Percentiles rank a stretch among this genome's conserved stretches.
Conservation (phyloP, 495 filamentous ascomycete species). For the Trichocladium uniseriatum region DNA sequence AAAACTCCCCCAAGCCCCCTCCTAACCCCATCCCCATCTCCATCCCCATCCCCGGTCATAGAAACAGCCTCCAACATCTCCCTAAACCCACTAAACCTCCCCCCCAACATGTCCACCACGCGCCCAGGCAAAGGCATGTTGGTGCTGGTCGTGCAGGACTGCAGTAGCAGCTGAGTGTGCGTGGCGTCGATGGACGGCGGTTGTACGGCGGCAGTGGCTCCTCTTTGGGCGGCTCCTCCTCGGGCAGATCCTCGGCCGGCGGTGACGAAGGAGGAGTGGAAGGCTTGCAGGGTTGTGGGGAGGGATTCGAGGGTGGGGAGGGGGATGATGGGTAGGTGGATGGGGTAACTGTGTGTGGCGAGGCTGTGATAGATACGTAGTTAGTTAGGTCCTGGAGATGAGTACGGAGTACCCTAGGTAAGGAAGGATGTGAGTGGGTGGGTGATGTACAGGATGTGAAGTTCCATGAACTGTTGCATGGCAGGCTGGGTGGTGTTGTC, state of each 20-base stretch:
- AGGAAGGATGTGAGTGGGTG: neutral
- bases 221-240: too few species aligned
- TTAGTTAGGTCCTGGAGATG: too few species aligned
- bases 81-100: constrained; percentile 18
- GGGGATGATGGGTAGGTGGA: constrained; percentile 27
- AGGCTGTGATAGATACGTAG: too few species aligned
- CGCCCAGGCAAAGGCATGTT: constrained; percentile 14
- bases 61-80: constrained; percentile 40
- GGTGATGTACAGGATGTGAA: constrained; percentile 4
- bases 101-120: neutral
- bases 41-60: constrained; percentile 9
- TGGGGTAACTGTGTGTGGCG: neutral
- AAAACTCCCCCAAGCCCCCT: neutral
- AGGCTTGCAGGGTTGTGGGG: constrained; percentile 20
- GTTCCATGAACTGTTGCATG: constrained; percentile 3
- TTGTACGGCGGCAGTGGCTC: neutral
- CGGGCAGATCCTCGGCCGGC: neutral
- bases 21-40: neutral
- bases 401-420: neutral
- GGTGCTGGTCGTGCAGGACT: constrained; percentile 38
- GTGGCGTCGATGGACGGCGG: constrained; percentile 12
- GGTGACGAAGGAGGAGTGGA: constrained; percentile 18
- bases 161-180: constrained; percentile 37
- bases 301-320: constrained; percentile 22
- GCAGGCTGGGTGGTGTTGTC: neutral